Evolutionary conservation across 495 filamentous ascomycete species (phyloP).

Genomic region (Terfezia boudieri): DNA sequence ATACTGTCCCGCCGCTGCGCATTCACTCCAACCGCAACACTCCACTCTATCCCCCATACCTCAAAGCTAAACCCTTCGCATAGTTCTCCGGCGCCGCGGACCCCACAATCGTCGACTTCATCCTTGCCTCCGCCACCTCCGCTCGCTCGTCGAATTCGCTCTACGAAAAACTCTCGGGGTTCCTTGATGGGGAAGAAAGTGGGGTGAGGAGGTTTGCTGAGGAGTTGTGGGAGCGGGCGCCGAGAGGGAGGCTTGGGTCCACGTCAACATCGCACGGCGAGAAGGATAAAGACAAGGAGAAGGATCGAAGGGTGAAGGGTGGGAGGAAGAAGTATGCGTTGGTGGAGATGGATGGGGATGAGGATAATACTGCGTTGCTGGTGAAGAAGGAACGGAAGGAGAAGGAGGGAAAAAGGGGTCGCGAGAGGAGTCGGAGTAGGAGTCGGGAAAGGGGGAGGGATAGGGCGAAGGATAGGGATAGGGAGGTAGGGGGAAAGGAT

Average conservation of each 20-base stretch:
- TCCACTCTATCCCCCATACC: neutral
- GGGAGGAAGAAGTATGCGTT: conserved; percentile 49
- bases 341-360: conserved; percentile 62
- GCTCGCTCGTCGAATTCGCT: conserved; percentile 31
- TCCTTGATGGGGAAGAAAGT: conserved; percentile 29
- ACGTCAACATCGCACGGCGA: conserved; percentile 4
- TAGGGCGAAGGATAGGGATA: conserved; percentile 20
- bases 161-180: conserved; percentile 30
- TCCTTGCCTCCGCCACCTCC: conserved; percentile 35
- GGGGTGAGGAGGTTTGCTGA: conserved; percentile 31
- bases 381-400: conserved; percentile 20
- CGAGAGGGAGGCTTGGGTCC: conserved; percentile 12
- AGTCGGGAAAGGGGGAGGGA: conserved; percentile 20
- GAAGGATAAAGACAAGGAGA: conserved; percentile 10
- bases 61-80: neutral
- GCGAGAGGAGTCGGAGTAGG: conserved; percentile 11
- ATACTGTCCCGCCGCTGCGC: neutral
- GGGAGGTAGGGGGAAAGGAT: conserved; percentile 21
- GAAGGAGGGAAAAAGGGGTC: conserved; percentile 17
- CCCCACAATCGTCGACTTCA: conserved; percentile 37
- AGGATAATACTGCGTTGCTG: conserved; percentile 25
- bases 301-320: conserved; percentile 13
- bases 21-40: neutral
- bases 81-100: conserved; percentile 37
- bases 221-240: conserved; percentile 30